Percentiles rank a stretch among this genome's conserved stretches.
These are phyloP conservation scores for Solanum chilense DNA, from an alignment of 257 asterid species.

Conservation along the genomic window DNA sequence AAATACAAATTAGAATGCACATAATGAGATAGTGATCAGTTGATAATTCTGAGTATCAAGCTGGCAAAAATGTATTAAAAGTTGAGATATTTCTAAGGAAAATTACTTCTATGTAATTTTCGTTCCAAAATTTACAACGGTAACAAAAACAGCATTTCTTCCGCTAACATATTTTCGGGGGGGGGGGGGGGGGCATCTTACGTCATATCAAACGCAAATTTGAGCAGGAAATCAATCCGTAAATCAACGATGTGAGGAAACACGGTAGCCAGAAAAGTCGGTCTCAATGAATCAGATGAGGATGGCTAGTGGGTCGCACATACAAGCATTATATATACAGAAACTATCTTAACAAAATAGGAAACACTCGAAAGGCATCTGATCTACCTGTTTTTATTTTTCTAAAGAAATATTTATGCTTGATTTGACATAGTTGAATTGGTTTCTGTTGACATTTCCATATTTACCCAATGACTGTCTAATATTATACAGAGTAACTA, in stretches of 20 bases:
- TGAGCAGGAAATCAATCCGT: neutral
- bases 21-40: neutral
- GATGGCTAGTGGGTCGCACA: neutral
- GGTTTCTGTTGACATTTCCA: neutral
- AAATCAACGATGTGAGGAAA: neutral
- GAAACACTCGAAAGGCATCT: neutral
- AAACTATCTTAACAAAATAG: neutral
- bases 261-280: neutral
- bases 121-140: neutral
- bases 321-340: neutral
- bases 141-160: neutral
- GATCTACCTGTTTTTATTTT: neutral
- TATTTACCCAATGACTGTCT: neutral
- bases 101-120: neutral
- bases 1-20: neutral
- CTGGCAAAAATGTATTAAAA: neutral
- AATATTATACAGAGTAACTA: neutral
- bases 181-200: neutral
- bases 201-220: neutral
- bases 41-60: neutral
- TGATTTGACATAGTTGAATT: neutral
- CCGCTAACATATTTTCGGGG: neutral
- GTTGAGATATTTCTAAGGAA: neutral
- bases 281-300: neutral
- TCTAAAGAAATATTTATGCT: neutral